These are phyloP conservation scores for Nothophaeocryptopus gaeumannii DNA, from an alignment of 2,329 filamentous ascomycete species.

Conservation along the genomic window DNA sequence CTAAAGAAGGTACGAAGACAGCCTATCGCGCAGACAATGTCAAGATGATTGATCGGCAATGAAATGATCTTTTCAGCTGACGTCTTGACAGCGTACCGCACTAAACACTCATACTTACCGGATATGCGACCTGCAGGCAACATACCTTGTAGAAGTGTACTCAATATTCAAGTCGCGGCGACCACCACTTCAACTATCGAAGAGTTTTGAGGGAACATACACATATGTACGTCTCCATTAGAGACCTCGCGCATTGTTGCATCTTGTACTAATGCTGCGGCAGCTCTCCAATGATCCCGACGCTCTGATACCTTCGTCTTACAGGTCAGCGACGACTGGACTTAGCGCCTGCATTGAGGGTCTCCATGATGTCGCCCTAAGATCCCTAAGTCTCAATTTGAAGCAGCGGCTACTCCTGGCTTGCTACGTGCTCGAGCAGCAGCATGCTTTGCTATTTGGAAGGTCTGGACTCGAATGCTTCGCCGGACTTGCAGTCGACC, in stretches of 20 bases:
- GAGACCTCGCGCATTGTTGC: no score
- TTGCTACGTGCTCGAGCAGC: conserved; percentile 44
- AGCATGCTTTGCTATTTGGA: conserved; percentile 36
- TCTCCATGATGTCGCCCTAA: no score
- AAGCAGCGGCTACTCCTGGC: conserved; percentile 39
- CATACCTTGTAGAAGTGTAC: conserved; percentile 44
- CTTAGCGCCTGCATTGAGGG: no score
- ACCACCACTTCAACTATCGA: conserved; percentile 37
- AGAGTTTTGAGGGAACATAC: conserved; percentile 40
- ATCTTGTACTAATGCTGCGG: no score
- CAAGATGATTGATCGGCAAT: background rate
- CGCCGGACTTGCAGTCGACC: conserved; percentile 26
- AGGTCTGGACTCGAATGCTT: conserved; percentile 12
- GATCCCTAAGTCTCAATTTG: no score
- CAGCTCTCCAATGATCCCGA: conserved; percentile 11
- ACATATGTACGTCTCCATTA: background rate
- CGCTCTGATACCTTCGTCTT: background rate
- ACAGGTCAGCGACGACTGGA: background rate
- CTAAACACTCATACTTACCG: conserved; percentile 23
- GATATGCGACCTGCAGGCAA: conserved; percentile 44
- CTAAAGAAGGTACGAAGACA: conserved; percentile 28
- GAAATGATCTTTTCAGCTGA: background rate
- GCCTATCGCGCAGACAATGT: no score
- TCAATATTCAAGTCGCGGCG: conserved; percentile 43
- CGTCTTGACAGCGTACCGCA: conserved; percentile 17